These are phyloP conservation scores for Neurospora discreta DNA, from an alignment of 495 filamentous ascomycete species.

Conservation along the genomic window DNA sequence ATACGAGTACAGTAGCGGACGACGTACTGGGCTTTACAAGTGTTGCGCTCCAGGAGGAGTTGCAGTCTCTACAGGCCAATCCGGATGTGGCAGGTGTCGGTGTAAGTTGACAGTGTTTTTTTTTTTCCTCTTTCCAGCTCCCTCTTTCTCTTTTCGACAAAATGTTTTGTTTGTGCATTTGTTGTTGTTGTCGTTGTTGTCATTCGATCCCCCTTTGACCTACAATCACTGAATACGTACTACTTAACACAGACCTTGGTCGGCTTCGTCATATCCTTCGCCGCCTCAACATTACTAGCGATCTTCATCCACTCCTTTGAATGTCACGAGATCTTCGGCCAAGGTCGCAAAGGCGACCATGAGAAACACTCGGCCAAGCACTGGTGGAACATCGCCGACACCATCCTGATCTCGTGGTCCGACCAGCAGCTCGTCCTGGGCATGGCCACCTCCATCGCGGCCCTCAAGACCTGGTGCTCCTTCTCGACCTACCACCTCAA, in stretches of 20 bases:
- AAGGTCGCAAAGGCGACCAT: background rate
- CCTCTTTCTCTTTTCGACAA: background rate
- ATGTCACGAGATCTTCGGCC: background rate
- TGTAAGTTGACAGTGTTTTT: background rate
- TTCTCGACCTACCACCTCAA: conserved; percentile 6
- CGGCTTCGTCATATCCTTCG: background rate
- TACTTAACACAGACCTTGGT: background rate
- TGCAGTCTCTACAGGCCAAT: background rate
- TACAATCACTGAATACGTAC: background rate
- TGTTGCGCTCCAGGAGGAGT: background rate
- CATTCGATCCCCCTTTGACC: background rate
- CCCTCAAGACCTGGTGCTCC: background rate
- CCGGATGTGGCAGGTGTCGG: background rate
- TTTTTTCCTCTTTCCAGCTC: background rate
- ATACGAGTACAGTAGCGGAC: background rate
- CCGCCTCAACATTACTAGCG: background rate
- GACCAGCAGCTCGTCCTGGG: conserved; percentile 4
- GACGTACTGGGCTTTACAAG: background rate
- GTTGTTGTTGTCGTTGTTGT: background rate
- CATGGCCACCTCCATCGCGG: conserved; percentile 2
- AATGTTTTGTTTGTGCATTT: background rate
- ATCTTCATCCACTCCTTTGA: background rate
- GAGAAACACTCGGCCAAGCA: background rate
- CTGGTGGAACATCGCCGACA: background rate
- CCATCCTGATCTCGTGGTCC: background rate